Conservation (phyloP, 495 filamentous ascomycete species). For the Aspergillus steynii region DNA sequence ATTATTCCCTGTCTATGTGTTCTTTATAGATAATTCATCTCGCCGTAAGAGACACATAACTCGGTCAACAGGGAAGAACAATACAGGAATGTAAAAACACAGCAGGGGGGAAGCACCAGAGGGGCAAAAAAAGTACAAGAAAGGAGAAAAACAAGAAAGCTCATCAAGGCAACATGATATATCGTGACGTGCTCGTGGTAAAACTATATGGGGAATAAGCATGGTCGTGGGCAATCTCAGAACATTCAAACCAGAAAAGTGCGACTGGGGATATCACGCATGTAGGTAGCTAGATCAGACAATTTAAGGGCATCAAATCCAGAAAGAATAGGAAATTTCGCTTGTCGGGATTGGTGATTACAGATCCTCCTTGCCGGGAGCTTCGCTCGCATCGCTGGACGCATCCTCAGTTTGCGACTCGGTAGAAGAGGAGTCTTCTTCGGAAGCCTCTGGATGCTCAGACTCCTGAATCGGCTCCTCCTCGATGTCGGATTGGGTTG, state of each 20-base stretch:
- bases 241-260: conserved; percentile 8
- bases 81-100: not conserved
- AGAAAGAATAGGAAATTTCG: not conserved
- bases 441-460: not conserved
- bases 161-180: conserved; percentile 10
- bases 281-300: not conserved
- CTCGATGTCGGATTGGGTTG: not conserved
- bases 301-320: not conserved
- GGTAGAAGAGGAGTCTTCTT: not conserved
- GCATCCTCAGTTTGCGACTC: not conserved
- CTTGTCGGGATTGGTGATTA: not conserved
- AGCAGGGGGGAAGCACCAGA: not conserved
- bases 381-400: not conserved
- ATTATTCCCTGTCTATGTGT: not conserved
- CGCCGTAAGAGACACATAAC: too few relatives aligned
- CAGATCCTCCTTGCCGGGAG: not conserved
- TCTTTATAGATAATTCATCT: not conserved
- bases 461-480: not conserved
- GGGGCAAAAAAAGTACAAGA: not conserved
- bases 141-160: not conserved
- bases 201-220: conserved; percentile 48
- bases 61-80: too few relatives aligned
- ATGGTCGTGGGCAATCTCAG: conserved; percentile 14
- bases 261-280: conserved; percentile 16
- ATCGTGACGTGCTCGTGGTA: conserved; percentile 29